Evolutionary conservation across 352 stramenopile genomes (phyloP), one percentile per base, ranked within the genome.

Genomic region (Phytophthora citrophthora): DNA sequence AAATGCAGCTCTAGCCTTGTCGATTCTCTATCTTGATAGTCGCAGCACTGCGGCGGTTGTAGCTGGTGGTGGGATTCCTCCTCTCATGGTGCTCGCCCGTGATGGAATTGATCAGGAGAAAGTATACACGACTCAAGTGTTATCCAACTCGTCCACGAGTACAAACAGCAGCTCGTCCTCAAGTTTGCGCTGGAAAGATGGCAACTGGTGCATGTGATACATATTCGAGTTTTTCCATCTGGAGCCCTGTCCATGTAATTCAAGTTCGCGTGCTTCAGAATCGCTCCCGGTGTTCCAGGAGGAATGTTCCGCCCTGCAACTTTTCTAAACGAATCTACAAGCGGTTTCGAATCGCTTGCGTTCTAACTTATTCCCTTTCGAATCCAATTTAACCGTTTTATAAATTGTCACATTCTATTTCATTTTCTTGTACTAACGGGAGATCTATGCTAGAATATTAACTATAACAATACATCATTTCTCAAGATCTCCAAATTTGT

Each of bases 11-110:
- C 16, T 54, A 11, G 41, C 51, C 23, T 45, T 61, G 31, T 43
- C 15, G n/a, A 61, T 36, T 61, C 29, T 62, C n/a, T 62, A 40
- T 49, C 43, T 54, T 18, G 36, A 60, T 45, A 23, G 29, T 13
- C 8, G 20, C 16, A 53, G 29, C 36, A 47, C 31, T 31, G 24
- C 36, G 27, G 20, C 31, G 18, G 45, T 46, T 40, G 49, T 46
- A 20, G 49, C 49, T 46, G 23, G 18, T 56, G 48, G 20, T 7
- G 48, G 48, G 8, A 51, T 24, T 23, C 2, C 26, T 51, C 24
- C 31, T n/a, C 36, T 45, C 12, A 41, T 54, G 46, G 46, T 53
- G 20, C 27, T 41, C 46, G 31, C 31, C 26, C 23, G 16, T 45
- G 31, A 24, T 13, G 48, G 48, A 6, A 13, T 32, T 23, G 12